These are phyloP conservation scores for Boletus reticuloceps DNA, from an alignment of 768 basidiomycete species.

Conservation along the genomic window DNA sequence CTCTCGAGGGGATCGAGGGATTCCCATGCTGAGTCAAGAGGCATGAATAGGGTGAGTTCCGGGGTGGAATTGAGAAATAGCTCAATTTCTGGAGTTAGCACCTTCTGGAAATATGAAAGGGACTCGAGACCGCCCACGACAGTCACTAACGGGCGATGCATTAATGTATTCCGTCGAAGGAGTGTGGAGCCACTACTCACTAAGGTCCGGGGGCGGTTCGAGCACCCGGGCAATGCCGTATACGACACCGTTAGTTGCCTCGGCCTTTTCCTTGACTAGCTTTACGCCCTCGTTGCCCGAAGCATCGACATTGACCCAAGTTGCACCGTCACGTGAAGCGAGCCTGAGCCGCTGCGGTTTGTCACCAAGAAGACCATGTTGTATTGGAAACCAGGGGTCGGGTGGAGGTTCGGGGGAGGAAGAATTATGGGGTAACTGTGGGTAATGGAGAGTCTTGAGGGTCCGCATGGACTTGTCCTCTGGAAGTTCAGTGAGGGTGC, in stretches of 20 bases:
- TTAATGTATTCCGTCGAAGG: neutral
- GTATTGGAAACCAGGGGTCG: slow-evolving; percentile 85
- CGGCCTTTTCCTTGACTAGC: slow-evolving; percentile 53
- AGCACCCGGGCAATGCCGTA: slow-evolving; percentile 75
- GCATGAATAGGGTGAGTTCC: slow-evolving; percentile 86
- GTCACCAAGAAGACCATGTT: slow-evolving; percentile 76
- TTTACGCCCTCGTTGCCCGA: slow-evolving; percentile 72
- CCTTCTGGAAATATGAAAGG: slow-evolving; percentile 70
- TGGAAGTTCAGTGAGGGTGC: slow-evolving; percentile 52
- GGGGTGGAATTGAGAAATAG: slow-evolving; percentile 61
- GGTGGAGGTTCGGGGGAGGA: slow-evolving; percentile 66
- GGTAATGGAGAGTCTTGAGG: slow-evolving; percentile 68
- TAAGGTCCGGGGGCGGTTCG: slow-evolving; percentile 67
- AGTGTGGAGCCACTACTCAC: slow-evolving; percentile 41
- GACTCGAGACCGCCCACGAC: slow-evolving; percentile 57
- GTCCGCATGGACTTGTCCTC: slow-evolving; percentile 37
- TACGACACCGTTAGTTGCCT: slow-evolving; percentile 75
- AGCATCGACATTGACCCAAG: slow-evolving; percentile 72
- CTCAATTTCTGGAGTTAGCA: slow-evolving; percentile 61
- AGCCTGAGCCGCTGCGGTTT: slow-evolving; percentile 80
- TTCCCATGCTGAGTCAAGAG: slow-evolving; percentile 83
- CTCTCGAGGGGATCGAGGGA: slow-evolving; percentile 73
- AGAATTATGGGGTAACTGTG: slow-evolving; percentile 53
- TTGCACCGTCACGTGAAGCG: slow-evolving; percentile 44
- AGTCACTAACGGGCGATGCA: slow-evolving; percentile 43